Evolutionary conservation across 768 basidiomycete species (phyloP), one percentile per base, ranked within the genome.

Genomic region (Tulasnella sp.): DNA sequence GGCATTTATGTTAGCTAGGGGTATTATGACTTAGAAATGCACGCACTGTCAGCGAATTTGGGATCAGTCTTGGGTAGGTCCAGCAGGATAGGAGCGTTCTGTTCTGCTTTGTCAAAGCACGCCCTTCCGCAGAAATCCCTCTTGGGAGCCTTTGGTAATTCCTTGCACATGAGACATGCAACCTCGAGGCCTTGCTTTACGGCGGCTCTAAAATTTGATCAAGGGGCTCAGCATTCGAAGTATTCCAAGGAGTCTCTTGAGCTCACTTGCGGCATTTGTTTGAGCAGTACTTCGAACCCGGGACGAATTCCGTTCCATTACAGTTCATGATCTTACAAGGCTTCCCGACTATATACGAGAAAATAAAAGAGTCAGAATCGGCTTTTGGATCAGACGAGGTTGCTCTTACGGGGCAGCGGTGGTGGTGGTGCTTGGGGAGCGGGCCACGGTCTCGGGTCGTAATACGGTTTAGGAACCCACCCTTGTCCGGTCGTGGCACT

Each of bases 11-110:
- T 67, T 10, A 67, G 61, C 32, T 11, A 26, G 29, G 13, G 5
- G 3, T 35, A 35, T 15, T 3, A 67, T 5, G 4, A 67, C 32
- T 26, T 29, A 26, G 55, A 15, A 2, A 20, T 2, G 55, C 16
- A 76, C 75, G 13, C 55, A 76, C 75, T 61, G 23, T 76, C 75
- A 18, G 75, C 55, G 39, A 67, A 76, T 11, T 61, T 35, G 1
- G 75, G 75, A 29, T 76, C 75, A 23, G 32, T 61, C 26, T 29
- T 40, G 55, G 75, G 75, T 3, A 76, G 37, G 18, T 69, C 55
- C 6, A 76, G 55, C 48, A 76, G 39, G 11, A 76, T 32, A n/a
- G 75, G 75, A 1, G 55, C 75, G 2, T 20, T 20, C 18, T 37
- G 40, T 10, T 46, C 42, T 13, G 75, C 75, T 18, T 55, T 44